A percentile compares a stretch with the other conserved stretches of the same genome.
phyloP scores from a whole-genome alignment of 352 stramenopile species.

The Aphanomyces invadans region DNA sequence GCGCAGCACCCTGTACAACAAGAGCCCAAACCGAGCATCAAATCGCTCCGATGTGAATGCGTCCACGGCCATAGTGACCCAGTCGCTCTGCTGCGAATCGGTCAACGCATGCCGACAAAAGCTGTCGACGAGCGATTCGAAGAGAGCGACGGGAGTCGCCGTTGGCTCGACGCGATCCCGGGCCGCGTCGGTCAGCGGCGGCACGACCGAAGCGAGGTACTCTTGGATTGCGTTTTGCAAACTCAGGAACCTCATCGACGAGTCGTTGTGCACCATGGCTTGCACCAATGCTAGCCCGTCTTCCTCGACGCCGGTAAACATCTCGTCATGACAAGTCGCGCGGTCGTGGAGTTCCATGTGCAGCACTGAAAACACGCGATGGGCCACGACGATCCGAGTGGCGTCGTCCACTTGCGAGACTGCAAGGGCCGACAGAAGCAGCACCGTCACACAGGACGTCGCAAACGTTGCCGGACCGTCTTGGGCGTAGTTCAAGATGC shows the following conservation, averaged over 20 bases:
- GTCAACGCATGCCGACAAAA: not conserved
- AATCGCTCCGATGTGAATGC: not conserved
- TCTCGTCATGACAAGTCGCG: not conserved
- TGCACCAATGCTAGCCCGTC: not conserved
- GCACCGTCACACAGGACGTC: not conserved
- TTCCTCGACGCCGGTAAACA: not conserved
- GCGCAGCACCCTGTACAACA: conserved; percentile 40
- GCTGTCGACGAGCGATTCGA: not conserved
- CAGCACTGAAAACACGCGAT: not conserved
- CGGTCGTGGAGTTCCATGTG: not conserved
- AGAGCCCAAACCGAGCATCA: conserved; percentile 40
- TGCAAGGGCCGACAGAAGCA: not conserved
- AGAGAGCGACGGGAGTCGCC: not conserved
- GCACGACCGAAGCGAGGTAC: not conserved
- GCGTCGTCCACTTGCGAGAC: not conserved
- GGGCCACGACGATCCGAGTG: not conserved
- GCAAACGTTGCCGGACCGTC: not conserved
- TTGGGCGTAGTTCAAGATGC: not conserved
- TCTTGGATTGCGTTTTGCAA: not conserved
- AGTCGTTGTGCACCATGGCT: not conserved
- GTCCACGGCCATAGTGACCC: not conserved
- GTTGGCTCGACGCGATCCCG: not conserved
- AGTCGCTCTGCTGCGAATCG: not conserved
- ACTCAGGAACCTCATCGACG: not conserved
- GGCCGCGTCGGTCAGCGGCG: not conserved